Evolutionary conservation across 2,329 filamentous ascomycete genomes (phyloP).

Genomic region (Talaromyces sp.): DNA sequence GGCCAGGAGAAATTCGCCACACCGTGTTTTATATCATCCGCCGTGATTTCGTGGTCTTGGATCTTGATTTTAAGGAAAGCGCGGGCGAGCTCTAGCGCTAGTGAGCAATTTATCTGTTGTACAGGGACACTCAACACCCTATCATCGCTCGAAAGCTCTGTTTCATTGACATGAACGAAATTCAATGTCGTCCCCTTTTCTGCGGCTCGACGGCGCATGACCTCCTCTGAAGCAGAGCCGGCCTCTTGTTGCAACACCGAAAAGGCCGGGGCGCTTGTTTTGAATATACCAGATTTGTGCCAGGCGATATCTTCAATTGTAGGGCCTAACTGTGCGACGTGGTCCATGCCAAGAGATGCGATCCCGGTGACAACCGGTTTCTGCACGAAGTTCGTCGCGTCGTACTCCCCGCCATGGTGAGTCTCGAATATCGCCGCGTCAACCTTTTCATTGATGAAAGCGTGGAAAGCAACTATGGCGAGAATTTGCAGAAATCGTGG

Average conservation of each 20-base stretch:
- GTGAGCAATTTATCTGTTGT: conserved; percentile 28
- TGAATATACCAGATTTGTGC: conserved; percentile 70
- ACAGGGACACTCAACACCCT: conserved; percentile 17
- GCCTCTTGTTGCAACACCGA: conserved; percentile 39
- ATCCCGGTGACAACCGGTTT: conserved; percentile 53
- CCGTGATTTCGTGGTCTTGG: conserved; percentile 12
- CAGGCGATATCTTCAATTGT: conserved; percentile 50
- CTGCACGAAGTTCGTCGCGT: conserved; percentile 56
- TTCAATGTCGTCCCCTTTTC: background rate
- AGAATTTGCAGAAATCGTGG: conserved; percentile 39
- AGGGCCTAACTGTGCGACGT: conserved; percentile 57
- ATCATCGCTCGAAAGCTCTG: conserved; percentile 12
- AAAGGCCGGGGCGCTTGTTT: conserved; percentile 53
- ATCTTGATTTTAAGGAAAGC: conserved; percentile 19
- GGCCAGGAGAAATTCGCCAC: conserved; percentile 24
- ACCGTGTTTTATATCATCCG: conserved; percentile 19
- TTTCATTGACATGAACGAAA: conserved; percentile 6
- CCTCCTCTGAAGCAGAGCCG: conserved; percentile 22
- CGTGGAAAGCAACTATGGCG: conserved; percentile 59
- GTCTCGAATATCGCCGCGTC: conserved; percentile 60
- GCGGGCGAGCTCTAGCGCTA: conserved; percentile 21
- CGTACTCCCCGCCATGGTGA: conserved; percentile 63
- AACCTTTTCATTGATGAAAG: conserved; percentile 58
- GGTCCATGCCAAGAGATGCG: conserved; percentile 63
- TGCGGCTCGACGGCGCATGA: conserved; percentile 21